Base-by-base conservation (phyloP, 2,329 filamentous ascomycete species). In the Samsoniella hepiali region DNA sequence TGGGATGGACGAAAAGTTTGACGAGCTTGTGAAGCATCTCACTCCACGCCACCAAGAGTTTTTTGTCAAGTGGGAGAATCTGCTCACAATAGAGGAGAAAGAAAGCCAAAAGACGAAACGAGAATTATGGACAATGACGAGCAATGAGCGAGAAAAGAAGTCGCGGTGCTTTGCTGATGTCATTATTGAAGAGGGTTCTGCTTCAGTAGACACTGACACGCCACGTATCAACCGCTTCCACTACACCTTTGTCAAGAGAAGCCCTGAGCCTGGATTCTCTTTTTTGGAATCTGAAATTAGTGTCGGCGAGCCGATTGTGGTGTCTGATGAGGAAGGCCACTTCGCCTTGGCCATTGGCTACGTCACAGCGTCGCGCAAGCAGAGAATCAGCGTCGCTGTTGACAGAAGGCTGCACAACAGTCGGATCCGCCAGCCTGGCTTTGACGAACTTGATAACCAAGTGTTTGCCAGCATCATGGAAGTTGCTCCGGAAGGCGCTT, bases 51-150 rank as follows among this genome's bases (percentile, higher is more conserved):
- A 97, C 71, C 86, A 87, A 68, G 84, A 88, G 0, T 99, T 98
- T 74, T 97, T 99, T 75, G 82, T 90, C 66, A 97, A 95, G 72
- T 99, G 95, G 95, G 95, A 99, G 74, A 84, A 89, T 58, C 81
- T 99, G 15, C 80, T 99, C 44, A 98, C 94, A 0, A 95, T 95
- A 73, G 95, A 99, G 78, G 95, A 99, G 74, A 91, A 89, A 69
- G 93, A 96, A 70, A 87, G 90, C 72, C 89, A 95, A 72, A 96
- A 91, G 71, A 89, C 93, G 67, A 88, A 93, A 66, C 84, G 93
- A 67, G 95, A 99, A 73, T 80, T 99, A 2, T 99, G 95, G 95
- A 97, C 93, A 0, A 96, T 99, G 91, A 79, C 93, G 29, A 97
- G 95, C 73, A 82, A 80, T 0, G 92, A 98, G 73, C 88, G 95